These are phyloP conservation scores for Tulasnella sp. DNA, from an alignment of 768 basidiomycete genomes.

Conservation along the genomic window DNA sequence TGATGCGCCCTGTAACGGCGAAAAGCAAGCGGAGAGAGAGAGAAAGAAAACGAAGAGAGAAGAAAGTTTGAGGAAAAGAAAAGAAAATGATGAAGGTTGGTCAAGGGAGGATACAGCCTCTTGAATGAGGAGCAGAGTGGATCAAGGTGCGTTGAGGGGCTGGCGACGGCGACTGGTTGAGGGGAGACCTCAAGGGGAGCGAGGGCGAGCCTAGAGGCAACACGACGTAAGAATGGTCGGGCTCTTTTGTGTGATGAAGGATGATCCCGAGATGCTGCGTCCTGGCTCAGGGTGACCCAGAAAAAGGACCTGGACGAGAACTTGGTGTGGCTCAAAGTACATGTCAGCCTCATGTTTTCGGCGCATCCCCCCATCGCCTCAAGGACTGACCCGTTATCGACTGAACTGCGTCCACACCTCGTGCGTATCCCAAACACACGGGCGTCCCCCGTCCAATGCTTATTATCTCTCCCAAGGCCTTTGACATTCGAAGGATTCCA, in stretches of 20 bases:
- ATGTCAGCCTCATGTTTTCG: constrained; percentile 27
- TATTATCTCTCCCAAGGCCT: constrained; percentile 21
- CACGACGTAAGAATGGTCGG: constrained; percentile 17
- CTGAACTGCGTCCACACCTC: constrained; percentile 12
- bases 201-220: constrained; percentile 11
- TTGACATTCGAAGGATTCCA: constrained; percentile 9
- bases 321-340: constrained; percentile 9
- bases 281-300: constrained; percentile 18
- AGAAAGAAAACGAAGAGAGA: constrained; percentile 3
- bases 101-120: constrained; percentile 3
- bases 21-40: not conserved
- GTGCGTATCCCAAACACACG: not conserved
- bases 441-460: not conserved
- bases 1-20: not conserved
- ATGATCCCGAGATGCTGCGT: constrained; percentile 4
- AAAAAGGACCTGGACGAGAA: constrained; percentile 17
- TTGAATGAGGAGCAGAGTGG: constrained; percentile 13
- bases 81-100: constrained; percentile 4
- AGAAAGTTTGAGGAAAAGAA: constrained; percentile 11
- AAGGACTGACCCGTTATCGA: constrained; percentile 26
- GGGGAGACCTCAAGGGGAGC: constrained; percentile 24
- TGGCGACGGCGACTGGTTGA: not conserved
- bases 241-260: constrained; percentile 14
- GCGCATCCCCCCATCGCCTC: constrained; percentile 22
- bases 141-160: constrained; percentile 14